These are phyloP conservation scores for Paramecium octaurelia DNA, from an alignment of 73 alveolate genomes.

Conservation along the genomic window DNA sequence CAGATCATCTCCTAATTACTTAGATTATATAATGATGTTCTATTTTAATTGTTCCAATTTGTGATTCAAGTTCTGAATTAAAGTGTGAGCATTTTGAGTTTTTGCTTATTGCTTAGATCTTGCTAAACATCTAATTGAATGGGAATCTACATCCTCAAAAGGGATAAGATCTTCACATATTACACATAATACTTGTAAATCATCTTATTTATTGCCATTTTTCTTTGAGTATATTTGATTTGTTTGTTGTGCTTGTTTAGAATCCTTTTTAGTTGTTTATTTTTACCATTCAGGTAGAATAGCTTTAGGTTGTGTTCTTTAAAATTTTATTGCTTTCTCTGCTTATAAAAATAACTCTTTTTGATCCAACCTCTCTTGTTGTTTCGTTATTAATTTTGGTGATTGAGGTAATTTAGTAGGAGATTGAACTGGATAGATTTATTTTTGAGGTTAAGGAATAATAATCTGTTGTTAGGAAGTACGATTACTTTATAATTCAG, in stretches of 20 bases:
- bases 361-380: background rate
- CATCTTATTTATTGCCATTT: background rate
- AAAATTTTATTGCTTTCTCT: background rate
- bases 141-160: slow-evolving; percentile 29
- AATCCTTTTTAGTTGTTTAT: background rate
- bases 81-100: background rate
- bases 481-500: background rate
- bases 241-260: background rate
- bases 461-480: background rate
- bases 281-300: background rate
- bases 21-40: background rate
- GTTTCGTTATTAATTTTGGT: background rate
- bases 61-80: background rate
- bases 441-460: background rate
- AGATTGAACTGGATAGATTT: background rate
- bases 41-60: background rate
- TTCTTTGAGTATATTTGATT: background rate
- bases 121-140: slow-evolving; percentile 17
- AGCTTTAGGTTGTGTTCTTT: slow-evolving; percentile 22
- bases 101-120: background rate
- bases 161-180: slow-evolving; percentile 18
- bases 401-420: background rate
- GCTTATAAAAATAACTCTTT: background rate
- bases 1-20: background rate
- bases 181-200: slow-evolving; percentile 7